Evolutionary conservation across 345 rosid genomes (phyloP), one percentile per base, ranked within the genome.

Genomic region (Noccaea bulbosa): DNA sequence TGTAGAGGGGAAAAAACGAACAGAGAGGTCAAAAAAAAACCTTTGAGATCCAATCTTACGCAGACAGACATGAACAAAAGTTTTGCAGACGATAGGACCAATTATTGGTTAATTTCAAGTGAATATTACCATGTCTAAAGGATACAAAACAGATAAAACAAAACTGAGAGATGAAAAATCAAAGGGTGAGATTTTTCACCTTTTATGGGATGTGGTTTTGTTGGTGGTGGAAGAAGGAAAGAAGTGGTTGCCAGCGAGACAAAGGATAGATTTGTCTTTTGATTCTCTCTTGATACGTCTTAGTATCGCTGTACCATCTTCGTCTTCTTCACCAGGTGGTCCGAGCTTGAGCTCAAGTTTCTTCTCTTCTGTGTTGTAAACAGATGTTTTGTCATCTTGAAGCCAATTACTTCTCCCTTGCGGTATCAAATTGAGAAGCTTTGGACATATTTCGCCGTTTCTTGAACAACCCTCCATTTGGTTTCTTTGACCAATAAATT

Each of bases 301-400:
- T 47, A 61, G 50, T 0, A 43, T 43, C 6, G 65, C 17, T 69
- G 72, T 72, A 84, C 84, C 81, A 73, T 78, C 81, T 44, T 46
- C 77, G 5, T 69, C 44, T 11, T 74, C 75, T 7, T 70, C 65
- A 8, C 15, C 58, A 43, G 99, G 99, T 11, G 89, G 98, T 79
- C 91, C 98, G 53, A 95, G 97, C 84, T 93, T 91, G 1, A 95
- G 88, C 75, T 95, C 99, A 51, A 95, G 97, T 75, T 87, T 84
- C 77, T 80, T 87, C 81, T 89, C 96, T 66, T 85, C 94, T 40
- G 83, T 71, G 17, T 80, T 76, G 60, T 74, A 59, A 71, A 67
- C 80, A 48, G 67, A 69, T 10, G 61, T 53, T 8, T 67, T 59
- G 8, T 72, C 77, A 43, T 67, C 80, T 11, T 64, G 60, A 41